Evolutionary conservation across 345 rosid species (phyloP), one percentile per base, ranked within the genome.

Genomic region (Gossypium arboreum): DNA sequence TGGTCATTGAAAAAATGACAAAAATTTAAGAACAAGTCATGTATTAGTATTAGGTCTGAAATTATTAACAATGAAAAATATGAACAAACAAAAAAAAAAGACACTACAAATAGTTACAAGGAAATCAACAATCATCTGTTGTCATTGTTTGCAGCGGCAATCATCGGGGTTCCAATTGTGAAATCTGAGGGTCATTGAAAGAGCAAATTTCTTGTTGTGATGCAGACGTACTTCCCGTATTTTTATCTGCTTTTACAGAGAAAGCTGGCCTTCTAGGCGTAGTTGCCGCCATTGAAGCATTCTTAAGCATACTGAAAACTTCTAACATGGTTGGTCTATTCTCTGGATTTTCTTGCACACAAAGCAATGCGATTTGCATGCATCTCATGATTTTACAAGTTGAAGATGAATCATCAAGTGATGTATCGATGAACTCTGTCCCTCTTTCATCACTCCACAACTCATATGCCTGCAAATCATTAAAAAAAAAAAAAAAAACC

Each of bases 81-180:
- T 34, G 6, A 34, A 34, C 41, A 34, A 4, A 34, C 4, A 20
- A 7, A 10, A 56, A 55, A 20, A 56, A 2, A 56, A 20, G 22
- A 56, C 10, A 2, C 6, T 9, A 1, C 41, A 34, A 34, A 34
- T 5, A 34, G 6, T 34, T 34, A 34, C 7, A 34, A 5, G 41
- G 41, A 34, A 34, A 34, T 34, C 7, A 34, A 34, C 7, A 34
- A 34, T 34, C 41, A 34, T 34, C 41, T 50, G 54, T 50, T 15
- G 54, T 15, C 16, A 16, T 12, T 50, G 54, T 10, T 7, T n/a
- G 41, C 55, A 65, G 47, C 20, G 39, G 7, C 41, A 34, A 15
- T 81, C 72, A 82, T 15, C 85, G 75, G 16, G 87, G 83, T 17
- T 47, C 67, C 60, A 86, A 7, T 55, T 80, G 43, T 13, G 85